A percentile compares a stretch with the other conserved stretches of the same genome.
Evolutionary conservation across 345 rosid species (phyloP).

Genomic region (Aquilaria yunnanensis): DNA sequence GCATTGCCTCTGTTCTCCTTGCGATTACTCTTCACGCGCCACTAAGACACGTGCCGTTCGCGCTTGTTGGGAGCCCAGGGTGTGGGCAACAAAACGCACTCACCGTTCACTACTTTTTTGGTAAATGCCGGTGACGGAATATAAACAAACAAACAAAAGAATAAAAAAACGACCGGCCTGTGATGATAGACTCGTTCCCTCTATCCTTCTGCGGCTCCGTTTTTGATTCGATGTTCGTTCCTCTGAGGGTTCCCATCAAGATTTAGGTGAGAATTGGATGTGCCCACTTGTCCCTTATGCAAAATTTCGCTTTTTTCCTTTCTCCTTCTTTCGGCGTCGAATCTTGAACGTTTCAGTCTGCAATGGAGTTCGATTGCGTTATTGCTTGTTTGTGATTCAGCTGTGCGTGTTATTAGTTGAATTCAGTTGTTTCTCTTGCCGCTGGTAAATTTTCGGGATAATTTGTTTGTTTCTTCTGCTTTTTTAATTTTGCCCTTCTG

Average conservation of each 20-base stretch:
- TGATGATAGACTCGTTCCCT: slow-evolving; percentile 5
- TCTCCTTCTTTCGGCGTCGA: slow-evolving; percentile 1
- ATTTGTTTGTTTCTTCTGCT: slow-evolving; percentile 14
- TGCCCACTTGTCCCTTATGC: slow-evolving; percentile 10
- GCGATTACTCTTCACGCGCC: no score
- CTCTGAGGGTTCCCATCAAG: slow-evolving; percentile 18
- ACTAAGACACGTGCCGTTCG: background rate
- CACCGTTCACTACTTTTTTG: slow-evolving; percentile 28
- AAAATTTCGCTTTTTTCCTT: slow-evolving; percentile 5
- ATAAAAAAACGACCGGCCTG: background rate
- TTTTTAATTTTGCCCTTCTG: slow-evolving; percentile 5
- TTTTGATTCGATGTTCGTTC: slow-evolving; percentile 14
- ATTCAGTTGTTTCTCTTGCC: slow-evolving; percentile 8
- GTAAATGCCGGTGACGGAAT: slow-evolving; percentile 31
- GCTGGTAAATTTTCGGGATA: slow-evolving; percentile 11
- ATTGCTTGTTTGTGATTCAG: slow-evolving; percentile 7
- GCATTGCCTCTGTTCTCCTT: no score
- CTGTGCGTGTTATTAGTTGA: slow-evolving; percentile 16
- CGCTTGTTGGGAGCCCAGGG: slow-evolving; percentile 13
- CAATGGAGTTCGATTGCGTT: background rate
- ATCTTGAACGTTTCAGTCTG: slow-evolving; percentile 8
- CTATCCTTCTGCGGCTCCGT: slow-evolving; percentile 8
- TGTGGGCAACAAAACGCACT: slow-evolving; percentile 21
- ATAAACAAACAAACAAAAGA: background rate
- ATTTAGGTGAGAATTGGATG: slow-evolving; percentile 27